These are phyloP conservation scores for Eucalyptus curtisii DNA, from an alignment of 345 rosid species.

Conservation along the genomic window DNA sequence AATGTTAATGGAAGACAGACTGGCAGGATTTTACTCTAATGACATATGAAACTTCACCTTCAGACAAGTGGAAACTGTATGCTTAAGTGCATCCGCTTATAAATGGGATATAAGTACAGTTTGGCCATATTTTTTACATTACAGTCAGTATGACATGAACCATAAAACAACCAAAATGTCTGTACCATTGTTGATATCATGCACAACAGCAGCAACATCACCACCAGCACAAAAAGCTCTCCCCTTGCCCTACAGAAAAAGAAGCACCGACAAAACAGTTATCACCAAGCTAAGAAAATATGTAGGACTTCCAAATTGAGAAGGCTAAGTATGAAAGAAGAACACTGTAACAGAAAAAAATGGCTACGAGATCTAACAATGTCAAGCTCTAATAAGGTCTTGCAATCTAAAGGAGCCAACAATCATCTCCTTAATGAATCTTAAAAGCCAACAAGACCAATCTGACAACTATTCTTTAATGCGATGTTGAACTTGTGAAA, in stretches of 20 bases:
- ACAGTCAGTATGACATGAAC: neutral
- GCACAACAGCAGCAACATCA: slow-evolving; percentile 57
- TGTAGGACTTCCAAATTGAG: too few species aligned
- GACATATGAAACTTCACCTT: neutral
- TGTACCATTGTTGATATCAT: slow-evolving; percentile 28
- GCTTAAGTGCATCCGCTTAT: neutral
- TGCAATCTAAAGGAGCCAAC: neutral
- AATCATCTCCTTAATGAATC: neutral
- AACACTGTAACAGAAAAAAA: neutral
- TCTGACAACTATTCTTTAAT: neutral
- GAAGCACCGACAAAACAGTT: slow-evolving; percentile 1
- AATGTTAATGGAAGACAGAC: neutral
- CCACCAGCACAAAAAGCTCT: slow-evolving; percentile 87
- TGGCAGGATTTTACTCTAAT: neutral
- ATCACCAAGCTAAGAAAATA: slow-evolving; percentile 20
- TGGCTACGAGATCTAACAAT: neutral
- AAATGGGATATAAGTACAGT: neutral
- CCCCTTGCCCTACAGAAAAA: slow-evolving; percentile 42
- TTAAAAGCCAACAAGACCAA: neutral
- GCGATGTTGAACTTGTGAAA: neutral
- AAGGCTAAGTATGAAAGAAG: too few species aligned
- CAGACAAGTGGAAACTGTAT: neutral
- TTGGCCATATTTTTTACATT: neutral
- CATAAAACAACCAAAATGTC: neutral
- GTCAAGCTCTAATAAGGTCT: neutral